phyloP scores from a whole-genome alignment of 805 yeast species.

The Saturnispora silvae region DNA sequence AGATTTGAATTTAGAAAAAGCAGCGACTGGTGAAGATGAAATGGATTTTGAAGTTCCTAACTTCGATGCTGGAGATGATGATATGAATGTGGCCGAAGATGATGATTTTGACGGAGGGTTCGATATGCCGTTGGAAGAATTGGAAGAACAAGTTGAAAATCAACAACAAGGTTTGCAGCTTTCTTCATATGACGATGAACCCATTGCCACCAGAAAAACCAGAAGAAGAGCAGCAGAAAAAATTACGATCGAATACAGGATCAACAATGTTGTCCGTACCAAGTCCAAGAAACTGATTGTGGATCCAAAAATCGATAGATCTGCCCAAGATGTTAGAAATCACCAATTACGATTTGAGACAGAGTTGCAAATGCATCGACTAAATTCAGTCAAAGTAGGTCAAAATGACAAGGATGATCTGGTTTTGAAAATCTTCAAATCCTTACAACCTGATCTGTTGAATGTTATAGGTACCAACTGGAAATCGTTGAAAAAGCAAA shows the following conservation, averaged over 20 bases:
- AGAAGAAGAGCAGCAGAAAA: conserved; percentile 23
- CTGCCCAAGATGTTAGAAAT: conserved; percentile 28
- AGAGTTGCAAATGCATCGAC: conserved; percentile 1
- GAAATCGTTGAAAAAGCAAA: conserved; percentile 12
- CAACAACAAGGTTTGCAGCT: conserved; percentile 1
- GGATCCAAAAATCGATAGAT: conserved; percentile 36
- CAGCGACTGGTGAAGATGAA: conserved; percentile 4
- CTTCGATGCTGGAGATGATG: conserved; percentile 24
- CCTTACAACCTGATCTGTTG: conserved; percentile 10
- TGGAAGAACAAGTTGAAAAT: conserved; percentile 6
- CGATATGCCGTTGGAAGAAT: conserved; percentile 15
- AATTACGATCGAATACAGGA: conserved; percentile 21
- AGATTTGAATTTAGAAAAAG: conserved; percentile 23
- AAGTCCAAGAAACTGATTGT: conserved; percentile 34
- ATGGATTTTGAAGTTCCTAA: conserved; percentile 11
- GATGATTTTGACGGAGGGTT: conserved; percentile 24
- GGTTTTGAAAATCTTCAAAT: conserved; percentile 3
- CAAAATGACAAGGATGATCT: not conserved
- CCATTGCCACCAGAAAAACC: conserved; percentile 8
- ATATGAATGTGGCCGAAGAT: conserved; percentile 29
- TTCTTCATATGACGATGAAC: conserved; percentile 2
- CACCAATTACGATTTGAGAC: conserved; percentile 23
- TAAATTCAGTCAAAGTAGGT: not conserved
- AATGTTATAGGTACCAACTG: conserved; percentile 11
- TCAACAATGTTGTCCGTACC: conserved; percentile 37